Base-by-base conservation (phyloP, 371 early-diverging fungal genomes). In the Rhizopus arrhizus region DNA sequence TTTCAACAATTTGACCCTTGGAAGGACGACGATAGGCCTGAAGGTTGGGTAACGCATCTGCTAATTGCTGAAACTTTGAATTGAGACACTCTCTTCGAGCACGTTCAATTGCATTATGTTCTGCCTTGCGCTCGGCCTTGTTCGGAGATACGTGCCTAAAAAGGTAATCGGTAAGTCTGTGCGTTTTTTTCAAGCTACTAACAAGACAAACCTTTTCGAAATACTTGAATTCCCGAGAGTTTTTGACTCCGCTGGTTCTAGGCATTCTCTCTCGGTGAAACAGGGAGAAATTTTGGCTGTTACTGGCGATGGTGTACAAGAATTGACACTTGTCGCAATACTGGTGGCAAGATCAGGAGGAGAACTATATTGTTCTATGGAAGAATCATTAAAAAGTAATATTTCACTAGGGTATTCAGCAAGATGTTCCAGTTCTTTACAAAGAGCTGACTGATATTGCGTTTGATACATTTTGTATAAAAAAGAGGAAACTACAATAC, bases 41-140 rank as follows among this genome's bases (percentile, higher is more conserved):
- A 22, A 89, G 82, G 48, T 85, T 79, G 11, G 90, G 90, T 41
- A 89, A 70, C 5, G 85, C 71, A 53, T 82, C 75, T 22, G 90
- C 90, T 48, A 89, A 65, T 51, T 88, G 81, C 58, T 83, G 85
- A 68, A 89, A 87, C 59, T 85, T 82, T 32, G 77, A 73, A 72
- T 88, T 88, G 38, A 89, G 77, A 38, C 74, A 83, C 71, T 89
- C 89, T 48, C 90, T 81, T 32, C 90, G 77, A 28, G 89, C 89
- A 33, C 90, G 78, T 63, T 89, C 90, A 57, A 87, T 85, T 10
- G 90, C 90, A 64, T 89, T 89, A 68, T 89, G 90, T 51, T 80
- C 85, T 29, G 87, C 89, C 33, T 88, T 79, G 61, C 83, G 75
- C 58, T 87, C 83, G 9, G 85, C 85, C 59, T 75, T 66, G 16